Percentiles rank a stretch among this genome's conserved stretches.
Evolutionary conservation across 164 flowering plant genomes (phyloP).

Genomic region (Annona squamosa): DNA sequence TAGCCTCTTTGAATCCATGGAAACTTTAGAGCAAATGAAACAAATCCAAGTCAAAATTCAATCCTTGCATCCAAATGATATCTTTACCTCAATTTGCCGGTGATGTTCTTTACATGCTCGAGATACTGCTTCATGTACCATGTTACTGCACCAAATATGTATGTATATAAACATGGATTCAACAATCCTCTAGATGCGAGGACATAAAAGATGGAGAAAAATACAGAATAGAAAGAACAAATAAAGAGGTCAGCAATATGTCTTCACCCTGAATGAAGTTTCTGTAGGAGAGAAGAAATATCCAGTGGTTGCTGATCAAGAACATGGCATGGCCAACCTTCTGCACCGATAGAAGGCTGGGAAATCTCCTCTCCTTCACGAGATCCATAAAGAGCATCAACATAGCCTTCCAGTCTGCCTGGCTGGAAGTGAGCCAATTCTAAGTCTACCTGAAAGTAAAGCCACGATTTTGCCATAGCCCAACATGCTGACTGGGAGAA

Average conservation of each 20-base stretch:
- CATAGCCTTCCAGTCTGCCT: conserved; percentile 45
- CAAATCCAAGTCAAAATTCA: neutral
- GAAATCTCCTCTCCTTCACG: conserved; percentile 32
- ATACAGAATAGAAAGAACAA: neutral
- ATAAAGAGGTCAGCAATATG: neutral
- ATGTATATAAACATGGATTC: neutral
- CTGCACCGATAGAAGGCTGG: conserved; percentile 45
- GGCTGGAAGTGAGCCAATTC: conserved; percentile 61
- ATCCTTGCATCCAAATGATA: neutral
- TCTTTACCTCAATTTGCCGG: conserved; percentile 79
- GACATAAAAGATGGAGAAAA: neutral
- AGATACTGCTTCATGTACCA: conserved; percentile 78
- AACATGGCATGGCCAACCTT: conserved; percentile 87
- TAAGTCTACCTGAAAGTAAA: conserved; percentile 79
- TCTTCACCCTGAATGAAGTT: conserved; percentile 84
- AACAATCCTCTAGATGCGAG: neutral
- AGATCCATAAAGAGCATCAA: conserved; percentile 45
- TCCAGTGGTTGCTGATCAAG: conserved; percentile 77
- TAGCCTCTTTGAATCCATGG: neutral
- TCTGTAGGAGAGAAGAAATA: conserved; percentile 82
- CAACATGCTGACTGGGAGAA: conserved; percentile 88
- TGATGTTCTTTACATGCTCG: conserved; percentile 97
- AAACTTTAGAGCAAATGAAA: neutral
- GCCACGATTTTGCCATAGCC: conserved; percentile 99
- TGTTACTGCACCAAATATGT: conserved; percentile 42